Base-by-base conservation (phyloP, 2,329 filamentous ascomycete species). In the Penicillium sp. region DNA sequence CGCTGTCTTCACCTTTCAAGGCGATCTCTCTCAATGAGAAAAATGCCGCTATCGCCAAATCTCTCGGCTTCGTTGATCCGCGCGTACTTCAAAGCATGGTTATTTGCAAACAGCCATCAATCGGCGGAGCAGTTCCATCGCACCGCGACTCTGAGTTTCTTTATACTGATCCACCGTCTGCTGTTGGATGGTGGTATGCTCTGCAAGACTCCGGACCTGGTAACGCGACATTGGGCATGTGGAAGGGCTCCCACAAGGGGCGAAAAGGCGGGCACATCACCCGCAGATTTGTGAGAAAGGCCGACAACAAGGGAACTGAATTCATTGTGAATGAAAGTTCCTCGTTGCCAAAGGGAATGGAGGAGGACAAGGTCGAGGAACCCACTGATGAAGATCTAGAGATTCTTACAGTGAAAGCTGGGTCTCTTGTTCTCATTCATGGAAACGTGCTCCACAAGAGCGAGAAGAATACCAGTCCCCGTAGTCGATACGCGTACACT, bases 21-120 rank as follows among this genome's bases (percentile, higher is more conserved):
- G 54, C 64, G 26, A 66, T 77, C 32, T 76, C 77, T 0, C 76
- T 64, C 13, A 67, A 50, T 45, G 59, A 45, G 28, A 68, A 66
- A 49, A 85, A 81, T 66, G 76, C 68, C 0, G 80, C 76, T 4
- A 82, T 95, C 11, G 89, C 90, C 1, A 73, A 74, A 39, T 78
- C 78, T 7, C 76, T 95, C 9, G 85, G 85, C 2, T 95, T 90
- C 73, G 61, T 57, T 4, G 88, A 95, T 66, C 88, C 90, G 2
- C 76, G 85, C 18, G 77, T 85, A 4, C 76, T 98, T 45, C 93
- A 98, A 75, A 93, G 86, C 67, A 98, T 98, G 93, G 79, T 97
- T 27, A 97, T 98, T 60, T 96, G 90, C 80, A 98, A 98, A 70
- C 91, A 96, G 72, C 90, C 93, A 24, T 88, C 94, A 71, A 96